Conservation (phyloP, 2,329 filamentous ascomycete species). For the Monosporascus ibericus region DNA sequence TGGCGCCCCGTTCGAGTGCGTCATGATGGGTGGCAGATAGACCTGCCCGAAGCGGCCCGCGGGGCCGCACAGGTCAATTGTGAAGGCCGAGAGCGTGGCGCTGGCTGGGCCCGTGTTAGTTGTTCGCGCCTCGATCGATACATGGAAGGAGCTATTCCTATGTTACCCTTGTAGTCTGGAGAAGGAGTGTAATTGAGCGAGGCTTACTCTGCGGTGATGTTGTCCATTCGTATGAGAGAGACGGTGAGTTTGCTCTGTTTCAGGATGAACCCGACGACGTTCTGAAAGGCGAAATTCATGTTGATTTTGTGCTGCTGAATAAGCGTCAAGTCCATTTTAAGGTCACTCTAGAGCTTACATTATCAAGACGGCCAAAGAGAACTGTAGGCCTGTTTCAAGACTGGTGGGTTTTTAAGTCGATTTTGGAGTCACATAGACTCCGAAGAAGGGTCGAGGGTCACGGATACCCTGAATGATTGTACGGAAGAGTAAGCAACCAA, state of each 20-base stretch:
- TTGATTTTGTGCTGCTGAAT: slow-evolving; percentile 8
- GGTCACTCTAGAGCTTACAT: no score
- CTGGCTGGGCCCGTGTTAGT: slow-evolving; percentile 14
- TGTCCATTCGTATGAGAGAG: slow-evolving; percentile 19
- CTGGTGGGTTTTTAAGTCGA: no score
- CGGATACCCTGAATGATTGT: no score
- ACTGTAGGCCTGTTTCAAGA: no score
- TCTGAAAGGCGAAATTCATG: slow-evolving; percentile 18
- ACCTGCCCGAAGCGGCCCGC: slow-evolving; percentile 17
- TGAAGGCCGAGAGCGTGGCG: slow-evolving; percentile 11
- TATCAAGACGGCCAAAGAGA: no score
- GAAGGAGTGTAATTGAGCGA: no score
- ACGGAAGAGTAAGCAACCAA: no score
- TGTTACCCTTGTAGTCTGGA: no score
- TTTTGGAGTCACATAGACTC: no score
- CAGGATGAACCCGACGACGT: slow-evolving; percentile 13
- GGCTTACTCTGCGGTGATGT: slow-evolving; percentile 23
- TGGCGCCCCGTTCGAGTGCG: slow-evolving; percentile 10
- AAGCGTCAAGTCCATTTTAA: not conserved
- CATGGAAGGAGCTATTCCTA: slow-evolving; percentile 14
- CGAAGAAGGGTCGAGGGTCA: no score
- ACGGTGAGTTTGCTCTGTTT: slow-evolving; percentile 16
- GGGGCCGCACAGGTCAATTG: slow-evolving; percentile 11
- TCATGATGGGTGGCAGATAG: slow-evolving; percentile 14
- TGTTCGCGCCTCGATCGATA: slow-evolving; percentile 17